Evolutionary conservation across 371 early-diverging fungal species (phyloP).

Genomic region (Zychaea mexicana): DNA sequence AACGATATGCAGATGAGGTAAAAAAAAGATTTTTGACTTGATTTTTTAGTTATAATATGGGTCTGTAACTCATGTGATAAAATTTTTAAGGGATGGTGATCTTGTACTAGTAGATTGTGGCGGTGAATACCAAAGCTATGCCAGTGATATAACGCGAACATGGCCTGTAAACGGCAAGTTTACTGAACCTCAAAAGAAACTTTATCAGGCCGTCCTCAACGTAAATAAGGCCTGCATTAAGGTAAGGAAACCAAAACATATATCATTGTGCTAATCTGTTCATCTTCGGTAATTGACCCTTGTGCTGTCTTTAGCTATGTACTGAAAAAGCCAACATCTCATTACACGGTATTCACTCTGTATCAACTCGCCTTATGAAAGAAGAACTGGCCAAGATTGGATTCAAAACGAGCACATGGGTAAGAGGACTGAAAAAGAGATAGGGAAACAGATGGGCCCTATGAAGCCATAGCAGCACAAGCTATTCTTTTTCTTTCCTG

Average conservation of each 20-base stretch:
- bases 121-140: constrained; percentile 87
- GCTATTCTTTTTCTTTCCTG: too few relatives aligned
- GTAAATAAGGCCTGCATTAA: constrained; percentile 87
- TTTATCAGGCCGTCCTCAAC: constrained; percentile 86
- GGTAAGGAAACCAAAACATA: constrained; percentile 53
- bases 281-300: too few relatives aligned
- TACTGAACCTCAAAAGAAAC: constrained; percentile 73
- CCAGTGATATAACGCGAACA: constrained; percentile 92
- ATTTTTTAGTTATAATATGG: background rate
- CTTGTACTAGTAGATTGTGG: constrained; percentile 94
- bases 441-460: too few relatives aligned
- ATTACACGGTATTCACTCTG: constrained; percentile 82
- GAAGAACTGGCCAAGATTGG: constrained; percentile 71
- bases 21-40: background rate
- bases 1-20: constrained; percentile 76
- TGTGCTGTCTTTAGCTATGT: constrained; percentile 56
- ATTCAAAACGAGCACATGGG: constrained; percentile 57
- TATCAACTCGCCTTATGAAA: constrained; percentile 64
- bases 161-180: constrained; percentile 94
- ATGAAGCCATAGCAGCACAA: too few relatives aligned
- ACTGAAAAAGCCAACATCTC: constrained; percentile 68
- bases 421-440: constrained; percentile 16
- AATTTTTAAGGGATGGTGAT: constrained; percentile 69
- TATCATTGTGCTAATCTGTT: too few relatives aligned
- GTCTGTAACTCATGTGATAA: background rate